Evolutionary conservation across 805 yeast genomes (phyloP), one percentile per base, ranked within the genome.

Genomic region (Ogataea haglerorum): DNA sequence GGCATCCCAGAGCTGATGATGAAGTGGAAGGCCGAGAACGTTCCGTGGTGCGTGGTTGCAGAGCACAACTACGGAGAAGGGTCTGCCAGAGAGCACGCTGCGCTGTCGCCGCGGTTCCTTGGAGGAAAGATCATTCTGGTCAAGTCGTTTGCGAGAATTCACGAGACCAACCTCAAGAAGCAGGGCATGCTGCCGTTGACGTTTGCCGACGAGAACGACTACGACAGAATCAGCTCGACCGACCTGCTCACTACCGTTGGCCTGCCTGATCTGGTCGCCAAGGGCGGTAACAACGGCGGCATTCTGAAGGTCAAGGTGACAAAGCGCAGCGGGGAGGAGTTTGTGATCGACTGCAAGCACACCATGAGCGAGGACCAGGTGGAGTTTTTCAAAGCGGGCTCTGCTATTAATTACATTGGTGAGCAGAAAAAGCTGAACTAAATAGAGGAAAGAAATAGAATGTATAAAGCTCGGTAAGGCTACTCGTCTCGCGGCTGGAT

Each of bases 21-120:
- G 66, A 85, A 85, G 65, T 93, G 97, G 97, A 90, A 91, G 64
- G 70, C 79, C 37, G 93, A 87, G 46, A 53, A 66, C 13, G 76
- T 85, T 54, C 93, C 95, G 15, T 91, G 99, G 99, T 75, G 80
- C 51, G 97, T 93, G 32, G 84, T 93, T 49, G 98, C 97, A 40
- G 99, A 93, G 65, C 96, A 93, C 63, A 91, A 91, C 68, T 93
- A 91, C 60, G 99, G 99, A 68, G 99, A 91, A 72, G 99, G 99
- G 56, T 90, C 97, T 36, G 97, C 99, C 23, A 85, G 99, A 76
- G 99, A 91, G 65, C 99, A 91, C 59, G 99, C 99, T 33, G 98
- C 98, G 12, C 73, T 93, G 52, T 87, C 93, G 24, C 99, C 98
- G 42, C 78, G 95, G 67, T 93, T 86, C 72, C 74, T 93, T 32